Conservation (phyloP, 2,329 filamentous ascomycete genomes). For the Alternaria dauci region DNA sequence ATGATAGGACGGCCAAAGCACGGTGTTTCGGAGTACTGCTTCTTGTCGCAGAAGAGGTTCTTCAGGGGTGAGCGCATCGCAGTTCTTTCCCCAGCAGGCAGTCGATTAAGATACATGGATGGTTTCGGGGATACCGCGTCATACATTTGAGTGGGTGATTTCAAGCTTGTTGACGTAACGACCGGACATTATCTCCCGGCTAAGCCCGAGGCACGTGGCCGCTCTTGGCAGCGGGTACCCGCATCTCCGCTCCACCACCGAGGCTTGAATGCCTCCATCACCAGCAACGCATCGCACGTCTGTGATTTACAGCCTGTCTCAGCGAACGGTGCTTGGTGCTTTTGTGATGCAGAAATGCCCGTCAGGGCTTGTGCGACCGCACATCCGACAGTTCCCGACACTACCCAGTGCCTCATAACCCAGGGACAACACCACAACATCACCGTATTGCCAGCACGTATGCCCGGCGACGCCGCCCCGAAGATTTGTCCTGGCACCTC, state of each 20-base stretch:
- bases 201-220: slow-evolving; percentile 3
- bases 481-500: background rate
- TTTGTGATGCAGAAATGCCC: background rate
- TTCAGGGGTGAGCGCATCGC: background rate
- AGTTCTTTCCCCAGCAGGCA: background rate
- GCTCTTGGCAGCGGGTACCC: slow-evolving; percentile 8
- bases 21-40: background rate
- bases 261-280: background rate
- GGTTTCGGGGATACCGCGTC: background rate
- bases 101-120: background rate
- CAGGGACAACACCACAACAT: background rate
- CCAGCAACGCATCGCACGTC: background rate
- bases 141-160: background rate
- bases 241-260: slow-evolving; percentile 1
- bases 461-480: background rate
- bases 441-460: background rate
- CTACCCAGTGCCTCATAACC: background rate
- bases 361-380: background rate
- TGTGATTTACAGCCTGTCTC: background rate
- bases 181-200: background rate
- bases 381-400: background rate
- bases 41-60: background rate
- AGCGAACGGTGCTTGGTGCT: background rate
- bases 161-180: background rate
- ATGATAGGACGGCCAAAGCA: background rate